Base-by-base conservation (phyloP, 768 basidiomycete genomes). In the Mycena pura region DNA sequence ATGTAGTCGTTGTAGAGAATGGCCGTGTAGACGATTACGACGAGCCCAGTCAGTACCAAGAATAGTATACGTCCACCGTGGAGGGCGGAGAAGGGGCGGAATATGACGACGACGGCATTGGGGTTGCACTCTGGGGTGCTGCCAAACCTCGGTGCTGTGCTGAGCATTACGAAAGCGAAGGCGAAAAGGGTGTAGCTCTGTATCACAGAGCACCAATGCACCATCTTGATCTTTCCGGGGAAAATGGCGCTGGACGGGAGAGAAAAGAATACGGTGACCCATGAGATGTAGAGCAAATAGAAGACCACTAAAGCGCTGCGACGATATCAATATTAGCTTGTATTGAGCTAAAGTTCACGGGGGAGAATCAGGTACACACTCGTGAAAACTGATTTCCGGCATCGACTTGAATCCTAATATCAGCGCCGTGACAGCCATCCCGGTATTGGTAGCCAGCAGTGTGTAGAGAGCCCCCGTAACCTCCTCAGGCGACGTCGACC, bases 171-270 rank as follows among this genome's bases (percentile, higher is more conserved):
- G 6, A 68, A 56, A 3, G 54, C 58, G 24, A 65, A 68, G 3
- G 61, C 60, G 38, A 68, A 62, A 19, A 64, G 29, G 19, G 43
- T 44, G 56, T 53, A 66, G 41, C 54, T 66, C 52, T 66, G 67
- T 8, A 64, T 47, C 6, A 64, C 38, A 6, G 67, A 66, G 32
- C 31, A 57, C 10, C 57, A 24, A 43, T 62, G 48, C 13, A 67
- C 38, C 38, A 55, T 49, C 38, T 36, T 44, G 10, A 51, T 14
- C 28, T 29, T 27, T 46, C 3, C 29, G 9, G 14, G 15, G 22
- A 44, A 53, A 9, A 41, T 40, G 19, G 56, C 46, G 25, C 57
- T 51, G n/a, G 57, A 53, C 24, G 62, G 44, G 22, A 66, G 40
- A 17, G 57, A 47, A 41, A 55, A 46, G 40, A 56, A 49, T 38